These are phyloP conservation scores for Penicillium parvum DNA, from an alignment of 495 filamentous ascomycete species.

Conservation along the genomic window DNA sequence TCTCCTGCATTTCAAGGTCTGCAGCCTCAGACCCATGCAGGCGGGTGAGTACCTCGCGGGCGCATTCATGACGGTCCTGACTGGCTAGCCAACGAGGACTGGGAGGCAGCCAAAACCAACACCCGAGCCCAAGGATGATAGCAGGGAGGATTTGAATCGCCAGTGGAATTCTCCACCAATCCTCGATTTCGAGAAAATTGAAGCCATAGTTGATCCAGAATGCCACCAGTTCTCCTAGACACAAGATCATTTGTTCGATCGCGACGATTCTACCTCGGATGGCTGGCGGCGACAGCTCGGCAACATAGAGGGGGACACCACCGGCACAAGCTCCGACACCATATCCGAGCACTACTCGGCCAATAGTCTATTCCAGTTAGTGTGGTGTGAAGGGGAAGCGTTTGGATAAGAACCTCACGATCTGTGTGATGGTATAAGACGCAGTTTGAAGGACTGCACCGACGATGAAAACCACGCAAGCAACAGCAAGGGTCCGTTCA, in stretches of 20 bases:
- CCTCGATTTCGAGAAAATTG: slow-evolving; percentile 46
- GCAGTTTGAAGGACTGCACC: slow-evolving; percentile 65
- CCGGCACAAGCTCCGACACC: slow-evolving; percentile 67
- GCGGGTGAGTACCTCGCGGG: slow-evolving; percentile 56
- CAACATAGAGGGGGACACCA: slow-evolving; percentile 67
- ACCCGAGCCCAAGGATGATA: slow-evolving; percentile 54
- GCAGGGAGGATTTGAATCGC: slow-evolving; percentile 59
- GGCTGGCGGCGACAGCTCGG: slow-evolving; percentile 50
- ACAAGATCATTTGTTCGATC: slow-evolving; percentile 66
- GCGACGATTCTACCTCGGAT: slow-evolving; percentile 65
- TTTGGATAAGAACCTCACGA: slow-evolving; percentile 25
- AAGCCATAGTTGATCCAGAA: slow-evolving; percentile 71
- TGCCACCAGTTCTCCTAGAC: slow-evolving; percentile 70
- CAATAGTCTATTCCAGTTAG: slow-evolving; percentile 28
- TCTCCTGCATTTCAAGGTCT: slow-evolving; percentile 72
- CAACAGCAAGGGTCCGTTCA: slow-evolving; percentile 67
- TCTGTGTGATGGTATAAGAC: slow-evolving; percentile 52
- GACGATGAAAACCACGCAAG: slow-evolving; percentile 62
- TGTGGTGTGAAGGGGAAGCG: no score
- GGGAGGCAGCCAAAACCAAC: slow-evolving; percentile 67
- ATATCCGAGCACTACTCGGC: slow-evolving; percentile 53
- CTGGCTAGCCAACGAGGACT: slow-evolving; percentile 72
- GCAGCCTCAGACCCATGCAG: slow-evolving; percentile 54
- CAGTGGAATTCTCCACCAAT: slow-evolving; percentile 62
- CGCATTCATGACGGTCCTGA: slow-evolving; percentile 63